Percentiles rank a stretch among this genome's conserved stretches.
Evolutionary conservation across 306 rosid species (phyloP).

Genomic region (Mucuna pruriens): DNA sequence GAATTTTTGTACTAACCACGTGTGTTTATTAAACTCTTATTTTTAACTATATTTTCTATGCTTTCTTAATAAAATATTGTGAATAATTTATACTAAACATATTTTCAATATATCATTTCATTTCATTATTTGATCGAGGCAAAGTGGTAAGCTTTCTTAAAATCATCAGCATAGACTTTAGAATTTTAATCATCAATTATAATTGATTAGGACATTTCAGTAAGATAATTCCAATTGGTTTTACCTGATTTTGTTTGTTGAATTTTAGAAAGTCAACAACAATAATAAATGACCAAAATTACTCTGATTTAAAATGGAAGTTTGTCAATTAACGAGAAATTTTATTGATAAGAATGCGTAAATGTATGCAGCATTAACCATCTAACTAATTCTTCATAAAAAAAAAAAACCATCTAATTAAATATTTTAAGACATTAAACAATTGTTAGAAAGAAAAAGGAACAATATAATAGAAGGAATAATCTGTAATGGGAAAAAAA

Average conservation of each 20-base stretch:
- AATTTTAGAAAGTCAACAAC: neutral
- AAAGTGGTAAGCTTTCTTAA: slow-evolving; percentile 25
- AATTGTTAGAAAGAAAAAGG: neutral
- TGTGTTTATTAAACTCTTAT: neutral
- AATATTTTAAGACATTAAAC: neutral
- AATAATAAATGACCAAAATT: neutral
- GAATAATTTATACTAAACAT: neutral
- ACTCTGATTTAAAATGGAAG: neutral
- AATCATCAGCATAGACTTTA: neutral
- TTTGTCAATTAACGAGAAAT: neutral
- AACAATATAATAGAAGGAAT: neutral
- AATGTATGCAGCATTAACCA: neutral
- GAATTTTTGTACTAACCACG: no score
- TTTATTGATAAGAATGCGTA: neutral
- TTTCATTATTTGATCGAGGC: neutral
- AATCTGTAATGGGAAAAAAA: no score
- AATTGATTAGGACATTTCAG: slow-evolving; percentile 5
- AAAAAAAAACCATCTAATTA: neutral
- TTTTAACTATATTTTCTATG: neutral
- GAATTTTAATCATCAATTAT: neutral
- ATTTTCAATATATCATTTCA: neutral
- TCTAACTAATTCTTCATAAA: no score
- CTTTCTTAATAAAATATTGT: neutral
- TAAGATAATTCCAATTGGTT: neutral
- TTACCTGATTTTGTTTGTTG: neutral